Evolutionary conservation across 129 eudicot species (phyloP), one percentile per base, ranked within the genome.

Genomic region (Saussurea involucrata): DNA sequence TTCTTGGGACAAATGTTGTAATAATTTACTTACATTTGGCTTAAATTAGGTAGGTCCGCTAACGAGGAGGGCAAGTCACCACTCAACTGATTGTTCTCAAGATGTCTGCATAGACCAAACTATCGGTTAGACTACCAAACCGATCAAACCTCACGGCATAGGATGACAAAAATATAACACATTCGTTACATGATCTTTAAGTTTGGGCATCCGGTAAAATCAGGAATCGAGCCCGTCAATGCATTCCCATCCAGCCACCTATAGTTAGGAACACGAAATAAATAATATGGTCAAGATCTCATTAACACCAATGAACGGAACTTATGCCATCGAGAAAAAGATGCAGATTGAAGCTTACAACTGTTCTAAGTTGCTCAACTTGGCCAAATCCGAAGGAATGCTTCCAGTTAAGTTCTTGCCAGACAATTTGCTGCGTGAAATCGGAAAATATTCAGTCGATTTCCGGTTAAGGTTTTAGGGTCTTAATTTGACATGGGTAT

Each of bases 201-300:
- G 85, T 86, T 86, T 17, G 90, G 85, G 85, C 92, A 92, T 82
- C 95, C 95, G 20, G 84, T 74, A 72, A 95, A 92, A 86, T 95
- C 99, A 74, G 99, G 97, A 80, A 95, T 86, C 27, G 88, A 36
- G 74, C 99, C 99, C 63, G 82, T 81, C 74, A 95, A 69, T 11
- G 95, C 92, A 78, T 92, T 95, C 72, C 95, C 97, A 83, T 92
- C 92, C 67, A 95, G 97, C 97, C 94, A 92, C 66, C 99, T 95
- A 83, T 74, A 83, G 29, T 53, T 40, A 75, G 15, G 8, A 78
- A 65, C 70, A 15, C 29, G 3, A 18, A 6, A 28, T n/a, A 65
- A 42, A 22, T 22, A 6, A 66, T 28, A 71, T 0, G 63, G 66
- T 77, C 74, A 40, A 74, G 37, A 55, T 29, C 36, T 65, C 29